These are phyloP conservation scores for Pichia sporocuriosa DNA, from an alignment of 805 yeast genomes.

Conservation along the genomic window DNA sequence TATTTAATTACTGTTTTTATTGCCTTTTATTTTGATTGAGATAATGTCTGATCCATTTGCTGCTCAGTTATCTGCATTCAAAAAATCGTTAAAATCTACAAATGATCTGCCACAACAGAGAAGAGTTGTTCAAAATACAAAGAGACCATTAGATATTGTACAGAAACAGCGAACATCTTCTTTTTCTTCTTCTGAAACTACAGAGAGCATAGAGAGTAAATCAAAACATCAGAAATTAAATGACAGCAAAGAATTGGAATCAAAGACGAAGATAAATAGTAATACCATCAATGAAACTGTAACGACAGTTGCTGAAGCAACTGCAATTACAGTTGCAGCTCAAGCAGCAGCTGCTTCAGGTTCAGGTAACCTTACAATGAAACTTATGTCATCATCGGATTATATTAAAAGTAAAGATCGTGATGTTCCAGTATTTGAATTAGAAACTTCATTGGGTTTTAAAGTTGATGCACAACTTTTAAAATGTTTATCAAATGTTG, in stretches of 20 bases:
- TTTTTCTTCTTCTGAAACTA: neutral
- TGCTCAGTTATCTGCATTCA: conserved; percentile 56
- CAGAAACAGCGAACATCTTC: neutral
- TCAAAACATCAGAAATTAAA: too few relatives aligned
- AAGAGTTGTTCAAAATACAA: conserved; percentile 20
- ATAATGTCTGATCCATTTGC: conserved; percentile 28
- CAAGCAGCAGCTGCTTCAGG: conserved; percentile 4
- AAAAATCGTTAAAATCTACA: conserved; percentile 50
- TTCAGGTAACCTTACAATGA: conserved; percentile 47
- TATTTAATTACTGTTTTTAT: too few relatives aligned
- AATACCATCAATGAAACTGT: neutral
- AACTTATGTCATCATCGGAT: conserved; percentile 86
- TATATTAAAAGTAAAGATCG: conserved; percentile 65
- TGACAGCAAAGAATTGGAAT: neutral
- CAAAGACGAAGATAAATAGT: neutral
- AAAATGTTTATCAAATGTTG: conserved; percentile 66
- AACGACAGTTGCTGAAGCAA: neutral
- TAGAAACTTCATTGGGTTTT: conserved; percentile 60
- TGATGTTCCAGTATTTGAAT: conserved; percentile 51
- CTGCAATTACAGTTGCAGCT: conserved; percentile 1
- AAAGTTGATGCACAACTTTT: conserved; percentile 58
- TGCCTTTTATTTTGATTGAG: too few relatives aligned
- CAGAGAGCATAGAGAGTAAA: too few relatives aligned
- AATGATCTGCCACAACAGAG: conserved; percentile 41
- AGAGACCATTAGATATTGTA: neutral